Base-by-base conservation (phyloP, 2,329 filamentous ascomycete species). In the Penicillium italicum region DNA sequence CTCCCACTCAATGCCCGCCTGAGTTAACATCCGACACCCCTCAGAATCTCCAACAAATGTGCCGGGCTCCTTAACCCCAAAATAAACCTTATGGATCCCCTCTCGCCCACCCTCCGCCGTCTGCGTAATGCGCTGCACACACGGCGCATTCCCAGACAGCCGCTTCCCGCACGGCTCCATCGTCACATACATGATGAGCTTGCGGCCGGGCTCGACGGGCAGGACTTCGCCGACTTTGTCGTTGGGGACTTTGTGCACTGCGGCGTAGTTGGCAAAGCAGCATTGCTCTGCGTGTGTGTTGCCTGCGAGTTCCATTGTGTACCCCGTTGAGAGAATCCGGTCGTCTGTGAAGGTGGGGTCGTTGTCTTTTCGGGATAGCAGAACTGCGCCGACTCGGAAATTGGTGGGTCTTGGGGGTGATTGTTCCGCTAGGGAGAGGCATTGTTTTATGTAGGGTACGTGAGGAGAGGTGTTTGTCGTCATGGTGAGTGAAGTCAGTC, bases 241-340 rank as follows among this genome's bases (percentile, higher is more conserved):
- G 5, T 76, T 73, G 6, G 67, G 44, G 11, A 74, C 63, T 6
- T 58, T 60, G 47, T 77, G 69, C 0, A 63, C 64, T 9, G 69
- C 65, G 2, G 74, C 74, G 45, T 73, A 76, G 62, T 99, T 97
- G 46, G 86, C 75, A 54, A 99, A 82, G 69, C 91, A 96, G 73
- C 88, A 93, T 76, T 99, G 91, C 71, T 99, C 94, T 4, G 94
- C 94, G 69, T 99, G 94, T 0, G 94, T 97, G 76, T 99, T 99
- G 40, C 93, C 94, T 0, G 85, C 81, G 4, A 92, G 84, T 74
- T 99, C 93, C 56, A 97, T 82, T 0, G 94, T 97, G 76, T 93
- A 97, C 52, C 94, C 93, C 1, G 90, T 89, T 0, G 89, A 84
- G 28, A 95, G 79, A 55, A 95, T 78, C 26, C 75, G 70, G 64